Evolutionary conservation across 768 basidiomycete genomes (phyloP).

Genomic region (Amanita molliuscula): DNA sequence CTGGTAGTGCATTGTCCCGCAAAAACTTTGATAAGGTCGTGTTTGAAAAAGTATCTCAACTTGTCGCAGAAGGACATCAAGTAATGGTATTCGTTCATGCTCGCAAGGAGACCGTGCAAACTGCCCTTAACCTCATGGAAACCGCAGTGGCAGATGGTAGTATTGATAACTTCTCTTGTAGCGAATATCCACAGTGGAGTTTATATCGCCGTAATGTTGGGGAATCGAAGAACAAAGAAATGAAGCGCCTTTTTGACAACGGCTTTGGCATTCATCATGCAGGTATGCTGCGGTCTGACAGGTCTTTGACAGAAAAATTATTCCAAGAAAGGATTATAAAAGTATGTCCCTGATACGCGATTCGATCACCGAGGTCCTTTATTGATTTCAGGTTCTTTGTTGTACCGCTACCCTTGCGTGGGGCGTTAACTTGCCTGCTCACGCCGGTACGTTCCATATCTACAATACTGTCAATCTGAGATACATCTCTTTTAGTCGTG

Average conservation of each 20-base stretch:
- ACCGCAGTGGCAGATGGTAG: constrained; percentile 61
- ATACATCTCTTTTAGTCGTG: constrained; percentile 41
- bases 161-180: constrained; percentile 69
- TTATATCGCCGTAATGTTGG: constrained; percentile 71
- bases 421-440: constrained; percentile 98
- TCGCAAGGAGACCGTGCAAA: constrained; percentile 94
- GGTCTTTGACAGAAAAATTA: constrained; percentile 92
- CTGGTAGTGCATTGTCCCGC: constrained; percentile 58
- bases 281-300: constrained; percentile 90
- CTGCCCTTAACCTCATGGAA: constrained; percentile 74
- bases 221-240: constrained; percentile 86
- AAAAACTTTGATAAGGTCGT: constrained; percentile 84
- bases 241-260: constrained; percentile 85
- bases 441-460: constrained; percentile 57
- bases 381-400: constrained; percentile 74
- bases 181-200: constrained; percentile 71
- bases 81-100: constrained; percentile 99
- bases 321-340: constrained; percentile 89
- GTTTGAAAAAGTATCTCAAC: constrained; percentile 81
- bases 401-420: constrained; percentile 98
- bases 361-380: not conserved
- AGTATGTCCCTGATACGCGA: constrained; percentile 28
- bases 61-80: constrained; percentile 90
- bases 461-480: not conserved
- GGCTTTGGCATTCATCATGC: constrained; percentile 99